These are phyloP conservation scores for Pseudogymnoascus sp. DNA, from an alignment of 2,329 filamentous ascomycete genomes.

Conservation along the genomic window DNA sequence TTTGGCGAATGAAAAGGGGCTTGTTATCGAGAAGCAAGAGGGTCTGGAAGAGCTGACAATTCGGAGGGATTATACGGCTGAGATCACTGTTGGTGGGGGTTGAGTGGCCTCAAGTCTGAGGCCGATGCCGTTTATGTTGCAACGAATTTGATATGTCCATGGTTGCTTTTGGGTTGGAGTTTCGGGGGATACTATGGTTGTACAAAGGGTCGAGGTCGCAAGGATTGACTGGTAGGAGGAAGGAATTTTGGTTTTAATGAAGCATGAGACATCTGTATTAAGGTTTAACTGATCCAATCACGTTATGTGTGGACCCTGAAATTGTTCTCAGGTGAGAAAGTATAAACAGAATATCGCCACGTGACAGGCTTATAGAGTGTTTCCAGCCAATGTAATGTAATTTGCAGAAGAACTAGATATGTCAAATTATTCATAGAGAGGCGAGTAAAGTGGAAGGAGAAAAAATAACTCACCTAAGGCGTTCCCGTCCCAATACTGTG, in stretches of 20 bases:
- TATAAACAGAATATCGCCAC: not conserved
- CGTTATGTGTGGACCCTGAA: not conserved
- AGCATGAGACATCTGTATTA: constrained; percentile 5
- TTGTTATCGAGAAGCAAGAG: constrained; percentile 48
- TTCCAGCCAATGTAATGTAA: not conserved
- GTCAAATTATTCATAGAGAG: not conserved
- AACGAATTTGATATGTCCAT: constrained; percentile 2
- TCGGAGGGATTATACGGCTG: constrained; percentile 54
- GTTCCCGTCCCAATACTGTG: not conserved
- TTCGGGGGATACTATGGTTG: not conserved
- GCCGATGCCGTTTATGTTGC: not conserved
- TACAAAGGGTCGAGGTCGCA: not conserved
- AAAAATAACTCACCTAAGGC: too few species aligned
- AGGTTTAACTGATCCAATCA: constrained; percentile 2
- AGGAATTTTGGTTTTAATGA: constrained; percentile 3
- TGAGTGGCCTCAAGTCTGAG: not conserved
- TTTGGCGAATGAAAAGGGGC: constrained; percentile 68
- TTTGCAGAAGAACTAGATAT: not conserved
- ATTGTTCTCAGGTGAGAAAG: not conserved
- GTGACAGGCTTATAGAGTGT: not conserved
- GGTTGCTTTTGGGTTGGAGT: constrained; percentile 1
- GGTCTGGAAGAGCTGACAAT: constrained; percentile 55
- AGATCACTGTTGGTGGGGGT: constrained; percentile 37
- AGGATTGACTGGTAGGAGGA: not conserved
- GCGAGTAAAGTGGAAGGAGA: not conserved